Evolutionary conservation across 257 asterid genomes (phyloP).

Genomic region (Leptodermis oblonga): DNA sequence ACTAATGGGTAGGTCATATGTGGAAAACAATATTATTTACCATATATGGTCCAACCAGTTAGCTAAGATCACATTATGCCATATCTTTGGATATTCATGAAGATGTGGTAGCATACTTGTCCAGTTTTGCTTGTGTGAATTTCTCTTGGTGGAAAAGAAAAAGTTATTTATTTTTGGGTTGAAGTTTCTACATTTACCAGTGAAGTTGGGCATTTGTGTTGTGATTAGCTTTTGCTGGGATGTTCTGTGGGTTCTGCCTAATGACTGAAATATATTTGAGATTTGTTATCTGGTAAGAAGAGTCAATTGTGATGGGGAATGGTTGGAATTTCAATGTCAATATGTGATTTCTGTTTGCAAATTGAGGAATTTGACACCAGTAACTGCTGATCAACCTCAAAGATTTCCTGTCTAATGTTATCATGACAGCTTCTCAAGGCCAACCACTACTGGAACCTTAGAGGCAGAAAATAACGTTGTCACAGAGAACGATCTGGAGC

Average conservation of each 20-base stretch:
- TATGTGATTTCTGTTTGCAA: background rate
- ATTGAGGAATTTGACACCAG: background rate
- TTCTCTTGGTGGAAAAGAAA: background rate
- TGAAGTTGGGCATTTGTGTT: background rate
- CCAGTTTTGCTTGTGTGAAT: background rate
- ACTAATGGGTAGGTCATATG: background rate
- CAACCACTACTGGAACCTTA: slow-evolving; percentile 32
- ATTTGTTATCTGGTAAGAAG: background rate
- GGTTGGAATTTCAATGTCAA: background rate
- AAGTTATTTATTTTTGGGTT: background rate
- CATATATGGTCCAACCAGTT: background rate
- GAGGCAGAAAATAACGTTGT: slow-evolving; percentile 46
- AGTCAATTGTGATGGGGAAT: background rate
- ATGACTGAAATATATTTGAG: background rate
- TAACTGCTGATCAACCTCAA: background rate
- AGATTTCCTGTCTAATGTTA: slow-evolving; percentile 1
- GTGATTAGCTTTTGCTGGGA: background rate
- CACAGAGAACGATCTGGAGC: slow-evolving; percentile 65
- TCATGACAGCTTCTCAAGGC: slow-evolving; percentile 34
- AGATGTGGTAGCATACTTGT: background rate
- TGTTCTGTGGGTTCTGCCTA: background rate
- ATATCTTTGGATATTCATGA: background rate
- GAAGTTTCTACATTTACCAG: background rate
- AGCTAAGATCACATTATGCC: background rate
- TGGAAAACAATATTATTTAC: background rate